phyloP scores from a whole-genome alignment of 768 basidiomycete species.

The Lentinula raphanica region DNA sequence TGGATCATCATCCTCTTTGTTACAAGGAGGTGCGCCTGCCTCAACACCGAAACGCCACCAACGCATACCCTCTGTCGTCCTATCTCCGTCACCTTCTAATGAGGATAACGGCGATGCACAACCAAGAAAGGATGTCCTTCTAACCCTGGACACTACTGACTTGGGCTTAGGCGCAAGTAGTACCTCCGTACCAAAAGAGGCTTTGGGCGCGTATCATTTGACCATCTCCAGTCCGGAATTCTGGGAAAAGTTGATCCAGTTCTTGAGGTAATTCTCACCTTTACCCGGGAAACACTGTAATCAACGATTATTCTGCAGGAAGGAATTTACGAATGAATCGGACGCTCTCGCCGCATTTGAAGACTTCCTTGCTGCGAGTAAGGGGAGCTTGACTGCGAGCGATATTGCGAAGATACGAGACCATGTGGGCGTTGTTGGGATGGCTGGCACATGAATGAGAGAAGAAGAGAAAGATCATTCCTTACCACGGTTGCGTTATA shows the following conservation, averaged over 20 bases:
- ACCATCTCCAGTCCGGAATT: slow-evolving; percentile 75
- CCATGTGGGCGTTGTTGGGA: slow-evolving; percentile 78
- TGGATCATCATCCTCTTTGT: slow-evolving; percentile 13
- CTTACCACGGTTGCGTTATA: neutral
- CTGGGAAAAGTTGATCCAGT: slow-evolving; percentile 66
- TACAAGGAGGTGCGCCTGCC: slow-evolving; percentile 21
- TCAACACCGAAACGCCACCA: slow-evolving; percentile 38
- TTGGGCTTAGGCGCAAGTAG: neutral
- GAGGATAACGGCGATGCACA: slow-evolving; percentile 34
- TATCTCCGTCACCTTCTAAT: slow-evolving; percentile 69
- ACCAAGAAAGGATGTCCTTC: slow-evolving; percentile 51
- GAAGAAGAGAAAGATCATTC: neutral
- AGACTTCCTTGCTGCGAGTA: slow-evolving; percentile 78
- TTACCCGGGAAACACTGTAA: neutral
- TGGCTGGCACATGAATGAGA: slow-evolving; percentile 63
- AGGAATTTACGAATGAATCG: slow-evolving; percentile 54
- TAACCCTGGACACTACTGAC: slow-evolving; percentile 51
- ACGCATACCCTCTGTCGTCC: slow-evolving; percentile 72
- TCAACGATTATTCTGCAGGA: slow-evolving; percentile 26
- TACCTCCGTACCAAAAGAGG: slow-evolving; percentile 41
- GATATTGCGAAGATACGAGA: slow-evolving; percentile 94
- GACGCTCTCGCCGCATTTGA: slow-evolving; percentile 79
- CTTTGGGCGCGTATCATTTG: slow-evolving; percentile 53
- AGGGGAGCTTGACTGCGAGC: slow-evolving; percentile 71
- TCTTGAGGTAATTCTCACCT: slow-evolving; percentile 47